Base-by-base conservation (phyloP, 805 yeast genomes). In the Wickerhamomyces ciferrii region DNA sequence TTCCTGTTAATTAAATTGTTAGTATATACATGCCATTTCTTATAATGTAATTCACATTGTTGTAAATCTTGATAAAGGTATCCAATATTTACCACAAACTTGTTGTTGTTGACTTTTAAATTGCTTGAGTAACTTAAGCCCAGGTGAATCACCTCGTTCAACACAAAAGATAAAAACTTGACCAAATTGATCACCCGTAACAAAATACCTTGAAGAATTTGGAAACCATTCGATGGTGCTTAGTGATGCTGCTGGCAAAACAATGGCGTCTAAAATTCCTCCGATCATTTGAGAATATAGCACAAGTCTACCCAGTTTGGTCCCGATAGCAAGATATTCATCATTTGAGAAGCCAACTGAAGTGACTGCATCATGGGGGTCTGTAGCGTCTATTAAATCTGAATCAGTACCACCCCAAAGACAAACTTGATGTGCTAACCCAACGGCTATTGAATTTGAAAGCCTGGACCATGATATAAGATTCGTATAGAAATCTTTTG, bases 401-500 rank as follows among this genome's bases (percentile, higher is more conserved):
- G 14, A 3, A 3, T 18, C 15, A 18, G 5, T 14, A 4, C 74
- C 78, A 13, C 76, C 72, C 94, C 96, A 88, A 27, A 81, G 57
- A 58, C 78, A 85, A 0, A 78, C 83, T 5, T 73, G 64, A 4
- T 69, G 56, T 0, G 79, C 83, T 29, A 87, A 66, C 0, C 91
- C 96, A 2, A 88, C 88, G 0, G 83, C 83, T 0, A 87, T 66
- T 21, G 67, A 68, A 38, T 71, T 71, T 1, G 78, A 64, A 15
- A 53, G 54, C 8, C 58, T 59, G 0, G 90, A 79, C 96, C 96
- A 88, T 5, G 88, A 76, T 0, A 88, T 75, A 45, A 86, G 67
- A 57, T 86, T 86, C 1, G 87, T 75, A 62, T 88, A 89, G 58
- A 82, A 88, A 60, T 89, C 96, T 61, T 87, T 83, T 49, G 84